phyloP scores from a whole-genome alignment of 2,329 filamentous ascomycete species.

The Cercospora janseana region DNA sequence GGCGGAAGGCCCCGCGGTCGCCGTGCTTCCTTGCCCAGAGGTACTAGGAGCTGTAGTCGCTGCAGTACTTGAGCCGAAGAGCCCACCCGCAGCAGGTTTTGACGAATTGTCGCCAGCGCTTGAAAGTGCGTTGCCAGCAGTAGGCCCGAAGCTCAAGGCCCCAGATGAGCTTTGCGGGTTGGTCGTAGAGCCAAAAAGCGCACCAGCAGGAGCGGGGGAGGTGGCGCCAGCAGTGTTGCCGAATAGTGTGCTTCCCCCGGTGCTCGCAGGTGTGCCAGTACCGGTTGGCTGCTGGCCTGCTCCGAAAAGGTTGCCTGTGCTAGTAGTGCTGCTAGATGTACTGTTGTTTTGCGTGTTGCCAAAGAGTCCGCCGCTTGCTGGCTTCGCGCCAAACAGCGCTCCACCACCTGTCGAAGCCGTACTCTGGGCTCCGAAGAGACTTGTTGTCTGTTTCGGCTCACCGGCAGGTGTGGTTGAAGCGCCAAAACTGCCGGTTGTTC shows the following conservation, averaged over 20 bases:
- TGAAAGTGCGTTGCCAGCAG: background rate
- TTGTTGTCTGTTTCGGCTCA: slow-evolving; percentile 25
- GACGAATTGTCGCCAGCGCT: background rate
- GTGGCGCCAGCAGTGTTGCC: slow-evolving; percentile 6
- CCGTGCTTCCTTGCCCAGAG: background rate
- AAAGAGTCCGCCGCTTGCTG: slow-evolving; percentile 15
- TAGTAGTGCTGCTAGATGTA: slow-evolving; percentile 9
- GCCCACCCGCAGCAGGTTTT: background rate
- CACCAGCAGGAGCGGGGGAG: slow-evolving; percentile 1
- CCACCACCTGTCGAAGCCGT: slow-evolving; percentile 7
- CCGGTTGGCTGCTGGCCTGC: slow-evolving; percentile 14
- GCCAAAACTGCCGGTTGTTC: slow-evolving; percentile 19
- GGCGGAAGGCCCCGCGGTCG: slow-evolving; percentile 14
- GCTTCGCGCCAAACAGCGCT: slow-evolving; percentile 14
- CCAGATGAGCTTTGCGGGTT: slow-evolving; percentile 10
- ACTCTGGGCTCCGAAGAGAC: slow-evolving; percentile 15
- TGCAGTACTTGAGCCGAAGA: background rate
- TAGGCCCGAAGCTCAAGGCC: background rate
- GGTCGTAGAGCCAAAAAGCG: slow-evolving; percentile 7
- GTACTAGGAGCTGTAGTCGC: background rate
- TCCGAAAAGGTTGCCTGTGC: slow-evolving; percentile 20
- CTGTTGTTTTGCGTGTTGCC: slow-evolving; percentile 11
- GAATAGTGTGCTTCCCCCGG: slow-evolving; percentile 16
- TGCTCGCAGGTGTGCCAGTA: slow-evolving; percentile 13
- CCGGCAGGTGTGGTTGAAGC: slow-evolving; percentile 27